Evolutionary conservation across 176 grass and related monocot species (phyloP), one percentile per base, ranked within the genome.

Genomic region (Carex littledalei): DNA sequence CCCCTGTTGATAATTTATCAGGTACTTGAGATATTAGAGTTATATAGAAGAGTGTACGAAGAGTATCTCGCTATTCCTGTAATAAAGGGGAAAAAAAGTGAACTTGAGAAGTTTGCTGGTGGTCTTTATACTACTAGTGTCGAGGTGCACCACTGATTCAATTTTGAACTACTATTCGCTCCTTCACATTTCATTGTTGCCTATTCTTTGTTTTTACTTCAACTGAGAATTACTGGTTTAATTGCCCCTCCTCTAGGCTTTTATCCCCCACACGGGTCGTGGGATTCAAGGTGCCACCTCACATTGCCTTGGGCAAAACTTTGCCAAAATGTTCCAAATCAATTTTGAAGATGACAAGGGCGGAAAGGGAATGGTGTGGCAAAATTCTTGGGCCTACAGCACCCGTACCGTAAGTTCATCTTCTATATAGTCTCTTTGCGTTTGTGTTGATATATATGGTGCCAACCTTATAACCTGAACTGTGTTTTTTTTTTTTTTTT

Each of bases 301-400:
- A 56, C 74, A 78, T 15, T 98, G 96, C 86, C 91, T 98, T 63
- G 96, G 96, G 41, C 96, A 98, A 81, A 98, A 98, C 84, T 98
- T 98, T 6, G 93, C 93, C 53, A 98, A 94, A 86, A 98, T 95
- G 93, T 98, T 98, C 65, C 84, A 98, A 55, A 95, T 98, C 54
- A 98, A 94, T 89, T 98, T 92, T 21, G 93, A 98, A 87, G 94
- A 98, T 85, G 93, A 98, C 21, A 98, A 91, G 55, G 91, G 96
- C 65, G 85, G 63, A 79, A 95, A 88, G 78, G 87, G 87, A 65
- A 95, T 98, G 96, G 96, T 98, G 70, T 98, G 93, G 93, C 96
- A 98, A 86, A 98, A 98, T 90, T 95, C 93, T 67, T 98, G 96
- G 96, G 96, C 96, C 20, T 98, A 98, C 83, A 98, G 86, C 16